Evolutionary conservation across 176 grass and related monocot genomes (phyloP), one percentile per base, ranked within the genome.

Genomic region (Phyllostachys edulis): DNA sequence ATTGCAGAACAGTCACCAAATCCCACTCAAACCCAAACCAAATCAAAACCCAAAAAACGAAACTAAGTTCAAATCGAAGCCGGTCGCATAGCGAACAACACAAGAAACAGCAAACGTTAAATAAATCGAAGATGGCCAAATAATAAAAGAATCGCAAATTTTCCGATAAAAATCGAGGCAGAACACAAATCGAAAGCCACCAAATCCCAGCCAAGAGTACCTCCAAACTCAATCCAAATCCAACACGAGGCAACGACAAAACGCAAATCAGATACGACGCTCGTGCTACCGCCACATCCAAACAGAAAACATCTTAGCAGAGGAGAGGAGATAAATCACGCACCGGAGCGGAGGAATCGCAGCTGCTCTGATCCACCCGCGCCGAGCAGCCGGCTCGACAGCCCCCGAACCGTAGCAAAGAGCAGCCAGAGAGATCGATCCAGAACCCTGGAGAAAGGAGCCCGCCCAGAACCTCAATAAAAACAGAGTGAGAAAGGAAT

Each of bases 361-460:
- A 5, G 37, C 85, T 47, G 9, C 86, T 82, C 72, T 77, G 86
- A 88, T 82, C 86, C 79, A 63, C 64, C 71, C 62, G 14, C 2
- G 40, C 59, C 10, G 16, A 42, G 59, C 27, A 14, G 29, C 55
- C 67, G 67, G 54, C 32, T 13, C 27, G 42, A 47, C 21, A 32
- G 62, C 55, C 15, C 20, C 24, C 11, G 47, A 81, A 15, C 37
- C 47, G 38, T 20, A 54, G 18, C 16, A 3, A 5, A 44, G 12
- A 24, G 7, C 16, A 27, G 71, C 4, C 15, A 20, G 14, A 16
- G 23, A 73, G 72, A 60, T 59, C 37, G 54, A 34, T 59, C 72
- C 71, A 82, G 77, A 61, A 77, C 18, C 42, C 74, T 76, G n/a
- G 11, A 55, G 87, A 63, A 71, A 46, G 66, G 10, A 17, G 17